Conservation (phyloP, 176 grass and related monocot species). For the Oryza meridionalis region DNA sequence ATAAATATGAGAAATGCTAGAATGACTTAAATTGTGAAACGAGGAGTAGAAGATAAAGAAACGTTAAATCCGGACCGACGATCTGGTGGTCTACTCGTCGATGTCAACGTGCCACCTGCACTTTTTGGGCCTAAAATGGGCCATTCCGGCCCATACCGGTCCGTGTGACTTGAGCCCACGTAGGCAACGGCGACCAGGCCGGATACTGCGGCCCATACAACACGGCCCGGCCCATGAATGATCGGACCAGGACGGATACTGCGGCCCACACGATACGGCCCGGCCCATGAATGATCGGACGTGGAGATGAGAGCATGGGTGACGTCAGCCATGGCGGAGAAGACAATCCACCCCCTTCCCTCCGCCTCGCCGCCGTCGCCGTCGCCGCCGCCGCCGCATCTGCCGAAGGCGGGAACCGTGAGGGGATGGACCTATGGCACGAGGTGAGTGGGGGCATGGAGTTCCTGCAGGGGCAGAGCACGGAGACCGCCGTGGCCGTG, state of each 20-base stretch:
- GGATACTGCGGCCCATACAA: too few relatives aligned
- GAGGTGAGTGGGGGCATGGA: slow-evolving; percentile 41
- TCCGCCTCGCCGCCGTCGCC: not conserved
- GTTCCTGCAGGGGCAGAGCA: slow-evolving; percentile 38
- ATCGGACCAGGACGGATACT: too few relatives aligned
- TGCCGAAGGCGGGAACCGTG: not conserved
- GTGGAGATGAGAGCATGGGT: not conserved
- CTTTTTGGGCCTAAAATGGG: not conserved
- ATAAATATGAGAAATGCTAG: too few relatives aligned
- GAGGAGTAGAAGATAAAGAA: not conserved
- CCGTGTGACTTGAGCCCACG: too few relatives aligned
- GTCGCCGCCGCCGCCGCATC: not conserved
- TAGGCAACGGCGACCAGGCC: too few relatives aligned
- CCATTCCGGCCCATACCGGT: not conserved
- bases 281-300: not conserved
- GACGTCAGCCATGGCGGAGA: not conserved
- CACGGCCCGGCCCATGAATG: not conserved
- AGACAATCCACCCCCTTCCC: not conserved
- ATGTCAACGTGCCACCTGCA: not conserved
- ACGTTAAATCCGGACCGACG: not conserved
- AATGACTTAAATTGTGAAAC: too few relatives aligned
- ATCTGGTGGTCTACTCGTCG: not conserved
- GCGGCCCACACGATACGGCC: too few relatives aligned
- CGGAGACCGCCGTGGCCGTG: slow-evolving; percentile 48
- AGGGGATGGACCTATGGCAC: not conserved